Conservation (phyloP, 2,329 filamentous ascomycete genomes). For the Monilinia aucupariae region DNA sequence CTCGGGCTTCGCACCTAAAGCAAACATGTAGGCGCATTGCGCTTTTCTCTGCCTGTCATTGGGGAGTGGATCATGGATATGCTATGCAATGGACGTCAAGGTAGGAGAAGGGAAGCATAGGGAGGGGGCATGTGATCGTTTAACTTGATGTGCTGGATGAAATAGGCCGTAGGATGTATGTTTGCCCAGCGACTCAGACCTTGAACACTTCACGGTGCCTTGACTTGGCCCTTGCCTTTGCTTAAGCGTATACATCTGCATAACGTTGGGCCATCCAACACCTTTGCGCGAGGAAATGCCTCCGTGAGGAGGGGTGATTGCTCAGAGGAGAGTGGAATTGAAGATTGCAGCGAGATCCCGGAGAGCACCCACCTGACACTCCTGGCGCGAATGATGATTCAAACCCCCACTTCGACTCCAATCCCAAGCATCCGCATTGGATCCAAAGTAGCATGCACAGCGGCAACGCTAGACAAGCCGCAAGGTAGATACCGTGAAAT, state of each 20-base stretch:
- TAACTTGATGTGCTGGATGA: not conserved
- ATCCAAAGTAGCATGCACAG: not conserved
- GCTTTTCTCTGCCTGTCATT: not conserved
- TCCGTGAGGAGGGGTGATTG: constrained; percentile 6
- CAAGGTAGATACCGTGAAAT: not conserved
- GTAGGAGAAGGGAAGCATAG: not conserved
- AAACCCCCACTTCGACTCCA: constrained; percentile 2
- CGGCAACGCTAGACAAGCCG: constrained; percentile 7
- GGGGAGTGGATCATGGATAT: not conserved
- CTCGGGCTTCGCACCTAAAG: constrained; percentile 1
- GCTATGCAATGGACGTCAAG: not conserved
- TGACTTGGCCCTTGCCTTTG: not conserved
- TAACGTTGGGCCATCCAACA: not conserved
- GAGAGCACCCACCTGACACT: constrained; percentile 14
- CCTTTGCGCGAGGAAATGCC: constrained; percentile 7
- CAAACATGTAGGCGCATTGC: not conserved
- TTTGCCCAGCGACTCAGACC: constrained; percentile 9
- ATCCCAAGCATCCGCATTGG: not conserved
- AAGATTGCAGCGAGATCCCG: constrained; percentile 6
- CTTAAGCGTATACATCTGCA: not conserved
- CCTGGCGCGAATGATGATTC: constrained; percentile 3
- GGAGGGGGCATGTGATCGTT: constrained; percentile 13
- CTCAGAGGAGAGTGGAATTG: not conserved
- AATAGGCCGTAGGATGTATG: not conserved
- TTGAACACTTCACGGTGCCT: constrained; percentile 15